Conservation (phyloP, 305 asterid species). For the Fraxinus floribunda region DNA sequence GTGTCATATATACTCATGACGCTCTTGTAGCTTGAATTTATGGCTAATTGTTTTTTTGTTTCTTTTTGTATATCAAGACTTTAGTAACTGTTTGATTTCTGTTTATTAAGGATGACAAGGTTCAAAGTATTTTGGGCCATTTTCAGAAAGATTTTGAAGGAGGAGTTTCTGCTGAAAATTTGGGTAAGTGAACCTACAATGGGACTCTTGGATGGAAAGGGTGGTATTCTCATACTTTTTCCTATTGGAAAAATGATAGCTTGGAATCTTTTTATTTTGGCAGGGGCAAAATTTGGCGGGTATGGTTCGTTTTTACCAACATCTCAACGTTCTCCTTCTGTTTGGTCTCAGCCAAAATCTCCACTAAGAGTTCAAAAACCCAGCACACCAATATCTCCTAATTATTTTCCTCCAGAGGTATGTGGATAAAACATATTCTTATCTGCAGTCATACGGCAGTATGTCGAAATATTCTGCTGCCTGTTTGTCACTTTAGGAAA, state of each 20-base stretch:
- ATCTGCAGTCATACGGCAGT: conserved; percentile 16
- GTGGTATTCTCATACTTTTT: conserved; percentile 25
- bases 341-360: conserved; percentile 1
- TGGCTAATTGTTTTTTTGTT: neutral
- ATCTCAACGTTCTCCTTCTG: conserved; percentile 25
- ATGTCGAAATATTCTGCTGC: conserved; percentile 15
- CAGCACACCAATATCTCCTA: conserved; percentile 45
- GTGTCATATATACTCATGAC: neutral
- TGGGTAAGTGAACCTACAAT: conserved; percentile 57
- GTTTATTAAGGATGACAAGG: conserved; percentile 8
- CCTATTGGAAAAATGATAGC: conserved; percentile 24
- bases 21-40: neutral
- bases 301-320: conserved; percentile 87
- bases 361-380: conserved; percentile 30
- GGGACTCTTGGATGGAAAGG: conserved; percentile 11
- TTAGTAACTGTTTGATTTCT: conserved; percentile 18
- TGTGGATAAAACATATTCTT: conserved; percentile 21
- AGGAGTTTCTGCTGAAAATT: conserved; percentile 64
- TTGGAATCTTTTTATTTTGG: conserved; percentile 22
- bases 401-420: conserved; percentile 51
- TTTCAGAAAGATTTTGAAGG: conserved; percentile 91
- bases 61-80: neutral
- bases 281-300: conserved; percentile 88
- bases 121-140: conserved; percentile 59
- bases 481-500: conserved; percentile 13